These are phyloP conservation scores for Capsella rubella DNA, from an alignment of 441 rosid genomes.

Conservation along the genomic window DNA sequence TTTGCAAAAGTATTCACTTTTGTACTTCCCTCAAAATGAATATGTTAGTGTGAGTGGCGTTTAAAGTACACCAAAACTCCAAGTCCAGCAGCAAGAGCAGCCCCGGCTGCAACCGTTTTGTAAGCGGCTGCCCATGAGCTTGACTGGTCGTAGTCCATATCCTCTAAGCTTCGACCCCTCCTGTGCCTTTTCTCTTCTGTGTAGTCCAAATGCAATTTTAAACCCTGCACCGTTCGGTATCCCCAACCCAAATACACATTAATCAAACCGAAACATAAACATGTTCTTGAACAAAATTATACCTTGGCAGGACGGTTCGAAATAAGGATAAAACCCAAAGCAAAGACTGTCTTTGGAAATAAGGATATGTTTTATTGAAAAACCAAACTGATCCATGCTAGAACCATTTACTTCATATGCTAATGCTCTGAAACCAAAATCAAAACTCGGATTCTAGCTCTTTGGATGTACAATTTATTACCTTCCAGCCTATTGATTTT, in stretches of 20 bases:
- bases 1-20: constrained; percentile 3
- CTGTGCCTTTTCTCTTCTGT: constrained; percentile 46
- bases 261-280: neutral
- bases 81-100: constrained; percentile 85
- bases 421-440: neutral
- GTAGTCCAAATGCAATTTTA: constrained; percentile 86
- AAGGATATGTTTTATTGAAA: neutral
- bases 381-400: neutral
- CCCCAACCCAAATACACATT: constrained; percentile 20
- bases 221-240: constrained; percentile 61
- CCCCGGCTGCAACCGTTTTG: constrained; percentile 88
- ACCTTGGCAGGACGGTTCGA: neutral
- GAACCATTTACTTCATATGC: neutral
- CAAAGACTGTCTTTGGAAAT: neutral
- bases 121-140: constrained; percentile 92
- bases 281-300: neutral
- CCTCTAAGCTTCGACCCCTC: constrained; percentile 52
- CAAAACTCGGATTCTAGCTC: neutral
- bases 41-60: constrained; percentile 58
- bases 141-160: constrained; percentile 61
- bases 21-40: constrained; percentile 7
- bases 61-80: constrained; percentile 80
- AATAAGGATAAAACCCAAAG: neutral
- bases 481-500: constrained; percentile 86
- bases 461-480: constrained; percentile 26